A percentile compares a stretch with the other conserved stretches of the same genome.
Conservation (phyloP, 768 basidiomycete genomes). For the Boletus sensibilis region DNA sequence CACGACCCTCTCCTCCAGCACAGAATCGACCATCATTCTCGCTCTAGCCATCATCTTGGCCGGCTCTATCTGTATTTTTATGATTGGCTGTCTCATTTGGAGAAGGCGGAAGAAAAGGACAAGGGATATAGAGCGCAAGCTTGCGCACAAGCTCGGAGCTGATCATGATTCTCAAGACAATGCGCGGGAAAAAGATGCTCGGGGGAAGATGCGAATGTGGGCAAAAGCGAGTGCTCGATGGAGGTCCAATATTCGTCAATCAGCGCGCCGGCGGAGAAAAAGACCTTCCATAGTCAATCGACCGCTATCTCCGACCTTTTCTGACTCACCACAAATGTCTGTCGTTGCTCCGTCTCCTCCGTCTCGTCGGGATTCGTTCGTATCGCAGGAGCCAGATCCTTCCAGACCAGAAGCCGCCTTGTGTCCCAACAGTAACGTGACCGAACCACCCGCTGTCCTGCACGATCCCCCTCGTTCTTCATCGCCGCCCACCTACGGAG, state of each 20-base stretch:
- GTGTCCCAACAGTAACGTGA: not conserved
- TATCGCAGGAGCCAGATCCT: constrained; percentile 5
- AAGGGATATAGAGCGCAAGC: constrained; percentile 56
- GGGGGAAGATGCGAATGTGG: constrained; percentile 59
- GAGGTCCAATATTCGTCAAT: constrained; percentile 59
- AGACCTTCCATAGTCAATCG: constrained; percentile 9
- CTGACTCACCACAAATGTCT: constrained; percentile 12
- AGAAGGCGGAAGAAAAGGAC: constrained; percentile 39
- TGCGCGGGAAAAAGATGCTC: constrained; percentile 45
- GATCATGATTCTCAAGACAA: constrained; percentile 32
- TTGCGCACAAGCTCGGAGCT: constrained; percentile 21
- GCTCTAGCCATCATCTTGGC: constrained; percentile 64
- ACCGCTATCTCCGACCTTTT: constrained; percentile 20
- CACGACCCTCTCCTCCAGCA: constrained; percentile 12
- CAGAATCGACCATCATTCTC: constrained; percentile 49
- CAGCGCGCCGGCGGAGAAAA: constrained; percentile 56
- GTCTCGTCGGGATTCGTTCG: constrained; percentile 32
- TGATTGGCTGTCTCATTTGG: constrained; percentile 62
- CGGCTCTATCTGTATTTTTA: constrained; percentile 56
- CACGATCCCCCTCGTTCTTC: constrained; percentile 22
- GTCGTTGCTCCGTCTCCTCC: constrained; percentile 8
- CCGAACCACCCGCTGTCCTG: constrained; percentile 2
- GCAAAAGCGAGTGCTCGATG: constrained; percentile 64
- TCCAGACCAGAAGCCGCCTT: constrained; percentile 1
- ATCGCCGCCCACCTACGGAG: constrained; percentile 48